Percentiles rank a stretch among this genome's conserved stretches.
These are phyloP conservation scores for Massarina eburnea DNA, from an alignment of 2,329 filamentous ascomycete genomes.

Conservation along the genomic window DNA sequence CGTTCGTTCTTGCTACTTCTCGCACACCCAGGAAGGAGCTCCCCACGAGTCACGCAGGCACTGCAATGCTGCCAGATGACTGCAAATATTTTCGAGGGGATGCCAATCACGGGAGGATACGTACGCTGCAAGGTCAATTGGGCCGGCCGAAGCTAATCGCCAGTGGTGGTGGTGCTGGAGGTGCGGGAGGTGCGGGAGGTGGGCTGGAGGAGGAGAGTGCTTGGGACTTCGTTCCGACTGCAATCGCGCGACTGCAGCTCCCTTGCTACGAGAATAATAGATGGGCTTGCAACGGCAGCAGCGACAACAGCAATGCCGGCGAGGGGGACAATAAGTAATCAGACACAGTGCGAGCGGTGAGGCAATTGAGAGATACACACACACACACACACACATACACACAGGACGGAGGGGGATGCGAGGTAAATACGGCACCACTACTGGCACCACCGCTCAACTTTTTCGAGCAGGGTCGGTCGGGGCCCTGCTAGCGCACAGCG, in stretches of 20 bases:
- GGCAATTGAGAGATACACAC: slow-evolving; percentile 16
- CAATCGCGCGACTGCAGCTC: slow-evolving; percentile 30
- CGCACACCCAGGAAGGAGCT: slow-evolving; percentile 9
- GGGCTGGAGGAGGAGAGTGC: slow-evolving; percentile 8
- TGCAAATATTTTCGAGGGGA: too few species aligned
- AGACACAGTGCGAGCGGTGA: slow-evolving; percentile 12
- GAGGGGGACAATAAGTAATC: slow-evolving; percentile 10
- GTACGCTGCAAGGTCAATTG: not conserved
- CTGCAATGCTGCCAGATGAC: not conserved
- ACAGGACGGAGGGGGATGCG: slow-evolving; percentile 15
- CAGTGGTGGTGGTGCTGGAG: slow-evolving; percentile 8
- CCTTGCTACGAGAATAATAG: slow-evolving; percentile 23
- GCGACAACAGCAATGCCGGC: not conserved
- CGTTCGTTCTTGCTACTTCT: not conserved
- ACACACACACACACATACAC: too few species aligned
- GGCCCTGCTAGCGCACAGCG: too few species aligned
- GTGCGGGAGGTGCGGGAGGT: too few species aligned
- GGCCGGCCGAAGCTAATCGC: slow-evolving; percentile 41
- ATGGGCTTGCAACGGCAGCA: not conserved
- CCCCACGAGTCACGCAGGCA: not conserved
- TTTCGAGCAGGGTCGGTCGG: too few species aligned
- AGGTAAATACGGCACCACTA: slow-evolving; percentile 16
- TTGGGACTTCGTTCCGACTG: slow-evolving; percentile 36
- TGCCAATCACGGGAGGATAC: too few species aligned
- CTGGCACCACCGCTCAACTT: too few species aligned